Base-by-base conservation (phyloP, 306 rosid genomes). In the Herpetospermum pedunculosum region DNA sequence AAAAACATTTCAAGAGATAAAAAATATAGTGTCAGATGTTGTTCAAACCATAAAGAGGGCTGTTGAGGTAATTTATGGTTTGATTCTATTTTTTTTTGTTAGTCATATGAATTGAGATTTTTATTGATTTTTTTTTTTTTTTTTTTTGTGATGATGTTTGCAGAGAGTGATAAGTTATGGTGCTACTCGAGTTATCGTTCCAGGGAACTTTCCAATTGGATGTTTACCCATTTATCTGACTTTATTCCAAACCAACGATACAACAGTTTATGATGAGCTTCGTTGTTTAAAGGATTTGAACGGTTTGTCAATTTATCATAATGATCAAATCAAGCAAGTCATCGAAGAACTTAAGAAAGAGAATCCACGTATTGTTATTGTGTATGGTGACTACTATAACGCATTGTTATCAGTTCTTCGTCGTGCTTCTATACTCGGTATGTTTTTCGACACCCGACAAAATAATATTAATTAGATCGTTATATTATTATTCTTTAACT, bases 21-120 rank as follows among this genome's bases (percentile, higher is more conserved):
- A 19, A 23, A 12, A 69, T 32, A 40, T 77, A 47, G 75, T 69
- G 19, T 70, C 59, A 5, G 34, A 70, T 28, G 80, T 77, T 16
- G 69, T 77, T 23, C 46, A 77, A 28, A n/a, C 80, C 0, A 77
- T 77, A 25, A 67, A 77, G 35, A 65, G 6, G 6, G 70, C 70
- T 29, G 75, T 69, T n/a, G 11, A 28, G 29, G 75, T 77, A 49
- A 11, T 16, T 16, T 4, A 9, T 6, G 8, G 4, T 49, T 16
- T 4, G 23, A 49, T 49, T 18, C 8, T 48, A 1, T 1, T 16
- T 52, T 1, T 16, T 52, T 15, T 43, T 43, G 18, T 13, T 44
- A 3, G 16, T 14, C 6, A 4, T 18, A 49, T 49, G 23, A 16
- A 18, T 49, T 49, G 2, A n/a, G n/a, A n/a, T n/a, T n/a, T n/a